A percentile compares a stretch with the other conserved stretches of the same genome.
phyloP scores from a whole-genome alignment of 225 moss, liverwort and hornwort genomes.

The Asterella californica region DNA sequence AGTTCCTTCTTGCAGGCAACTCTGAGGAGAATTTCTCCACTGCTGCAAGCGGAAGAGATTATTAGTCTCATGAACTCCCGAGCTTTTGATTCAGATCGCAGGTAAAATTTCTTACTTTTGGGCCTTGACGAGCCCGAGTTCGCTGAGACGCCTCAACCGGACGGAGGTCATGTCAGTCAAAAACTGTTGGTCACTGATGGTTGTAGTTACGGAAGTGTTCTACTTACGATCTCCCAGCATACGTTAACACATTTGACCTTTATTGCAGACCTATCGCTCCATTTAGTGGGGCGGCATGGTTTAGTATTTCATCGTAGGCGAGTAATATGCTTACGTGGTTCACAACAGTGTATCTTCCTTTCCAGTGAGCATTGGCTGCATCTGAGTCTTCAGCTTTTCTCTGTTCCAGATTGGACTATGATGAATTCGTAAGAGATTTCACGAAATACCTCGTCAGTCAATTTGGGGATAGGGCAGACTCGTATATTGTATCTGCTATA shows the following conservation, averaged over 20 bases:
- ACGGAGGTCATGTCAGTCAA: neutral
- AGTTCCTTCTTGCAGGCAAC: constrained; percentile 59
- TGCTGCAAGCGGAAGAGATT: constrained; percentile 78
- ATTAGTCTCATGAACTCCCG: constrained; percentile 67
- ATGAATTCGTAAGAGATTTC: constrained; percentile 90
- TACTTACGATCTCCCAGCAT: neutral
- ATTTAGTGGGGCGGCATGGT: neutral
- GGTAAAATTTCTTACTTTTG: constrained; percentile 19
- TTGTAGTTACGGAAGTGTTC: neutral
- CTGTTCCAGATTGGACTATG: constrained; percentile 78
- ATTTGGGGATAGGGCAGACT: constrained; percentile 78
- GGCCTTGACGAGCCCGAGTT: neutral
- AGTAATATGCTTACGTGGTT: no score
- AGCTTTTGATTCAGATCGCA: constrained; percentile 51
- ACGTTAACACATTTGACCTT: neutral
- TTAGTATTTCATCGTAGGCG: no score
- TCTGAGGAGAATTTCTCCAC: constrained; percentile 76
- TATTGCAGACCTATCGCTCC: no score
- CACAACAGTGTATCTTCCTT: neutral
- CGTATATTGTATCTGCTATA: constrained; percentile 81
- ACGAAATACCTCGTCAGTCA: constrained; percentile 74
- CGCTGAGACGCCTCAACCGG: neutral
- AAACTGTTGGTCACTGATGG: neutral
- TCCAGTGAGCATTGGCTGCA: neutral
- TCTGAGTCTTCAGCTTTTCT: neutral